Base-by-base conservation (phyloP, 345 rosid genomes). In the Litchi chinensis region DNA sequence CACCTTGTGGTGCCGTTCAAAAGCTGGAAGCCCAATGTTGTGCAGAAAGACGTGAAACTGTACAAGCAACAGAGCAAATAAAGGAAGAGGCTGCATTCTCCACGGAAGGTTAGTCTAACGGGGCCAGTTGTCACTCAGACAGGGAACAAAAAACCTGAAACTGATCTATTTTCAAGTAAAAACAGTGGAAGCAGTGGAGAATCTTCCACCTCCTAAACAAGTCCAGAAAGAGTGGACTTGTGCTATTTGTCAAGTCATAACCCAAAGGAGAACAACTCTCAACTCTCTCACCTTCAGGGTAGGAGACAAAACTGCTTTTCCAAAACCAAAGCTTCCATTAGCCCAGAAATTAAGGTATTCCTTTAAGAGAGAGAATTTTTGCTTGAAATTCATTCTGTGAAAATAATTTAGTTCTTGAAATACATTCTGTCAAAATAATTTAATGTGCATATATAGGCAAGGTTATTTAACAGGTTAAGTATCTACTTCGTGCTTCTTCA, bases 221-320 rank as follows among this genome's bases (percentile, higher is more conserved):
- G 70, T 62, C 50, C 82, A 77, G 66, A 81, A 77, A 50, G 76
- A 62, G 48, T 79, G 86, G 83, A 79, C 80, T 4, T 83, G 86
- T 66, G 77, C 79, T 21, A 1, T 79, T 70, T 83, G 89, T 77
- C 85, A 74, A 57, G 65, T 83, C 8, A 81, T 37, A 65, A 40
- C 67, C 13, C 6, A 39, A 24, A 60, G 82, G 28, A 83, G 77
- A 78, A 26, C 6, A 40, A 40, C 10, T 26, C 62, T 81, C 76
- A 66, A 70, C 28, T 26, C 21, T 74, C 26, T 44, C 86, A 86
- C 62, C 68, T 83, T 37, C 44, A 11, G 77, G 88, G 86, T 56
- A 79, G 32, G 16, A 64, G 71, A 37, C 86, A 76, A 28, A 73
- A 40, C 44, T 10, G 76, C 78, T 24, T 54, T 37, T 40, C 62